Evolutionary conservation across 2,329 filamentous ascomycete species (phyloP).

Genomic region (Pseudogymnoascus verrucosus): DNA sequence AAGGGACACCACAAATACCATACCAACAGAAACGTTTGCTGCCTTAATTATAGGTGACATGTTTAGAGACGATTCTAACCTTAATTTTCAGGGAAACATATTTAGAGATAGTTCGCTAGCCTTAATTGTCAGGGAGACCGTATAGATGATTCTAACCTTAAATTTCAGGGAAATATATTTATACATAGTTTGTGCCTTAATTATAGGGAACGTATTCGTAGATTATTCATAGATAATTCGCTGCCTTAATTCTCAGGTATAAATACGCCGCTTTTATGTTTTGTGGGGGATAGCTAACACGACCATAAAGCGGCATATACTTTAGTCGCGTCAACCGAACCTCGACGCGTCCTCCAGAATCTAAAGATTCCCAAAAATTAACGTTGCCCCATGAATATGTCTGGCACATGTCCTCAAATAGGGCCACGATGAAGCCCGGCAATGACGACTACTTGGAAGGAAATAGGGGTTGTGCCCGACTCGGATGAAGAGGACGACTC

Average conservation of each 20-base stretch:
- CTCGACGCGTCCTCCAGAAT: background rate
- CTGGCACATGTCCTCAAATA: background rate
- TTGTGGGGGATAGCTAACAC: background rate
- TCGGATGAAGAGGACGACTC: constrained; percentile 28
- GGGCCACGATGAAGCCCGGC: background rate
- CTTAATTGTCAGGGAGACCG: too few relatives aligned
- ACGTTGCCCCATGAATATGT: background rate
- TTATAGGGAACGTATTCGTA: too few relatives aligned
- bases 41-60: too few relatives aligned
- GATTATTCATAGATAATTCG: too few relatives aligned
- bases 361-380: background rate
- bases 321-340: constrained; percentile 5
- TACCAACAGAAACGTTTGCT: too few relatives aligned
- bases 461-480: constrained; percentile 29
- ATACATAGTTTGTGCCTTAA: too few relatives aligned
- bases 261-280: background rate
- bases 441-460: constrained; percentile 24
- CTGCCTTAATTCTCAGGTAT: too few relatives aligned
- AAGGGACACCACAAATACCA: too few relatives aligned
- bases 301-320: background rate
- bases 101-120: background rate
- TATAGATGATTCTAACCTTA: too few relatives aligned
- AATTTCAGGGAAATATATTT: too few relatives aligned
- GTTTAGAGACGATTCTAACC: too few relatives aligned
- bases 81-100: background rate